Conservation (phyloP, 1,284 basidiomycete genomes). For the Ceratobasidium theobromae region DNA sequence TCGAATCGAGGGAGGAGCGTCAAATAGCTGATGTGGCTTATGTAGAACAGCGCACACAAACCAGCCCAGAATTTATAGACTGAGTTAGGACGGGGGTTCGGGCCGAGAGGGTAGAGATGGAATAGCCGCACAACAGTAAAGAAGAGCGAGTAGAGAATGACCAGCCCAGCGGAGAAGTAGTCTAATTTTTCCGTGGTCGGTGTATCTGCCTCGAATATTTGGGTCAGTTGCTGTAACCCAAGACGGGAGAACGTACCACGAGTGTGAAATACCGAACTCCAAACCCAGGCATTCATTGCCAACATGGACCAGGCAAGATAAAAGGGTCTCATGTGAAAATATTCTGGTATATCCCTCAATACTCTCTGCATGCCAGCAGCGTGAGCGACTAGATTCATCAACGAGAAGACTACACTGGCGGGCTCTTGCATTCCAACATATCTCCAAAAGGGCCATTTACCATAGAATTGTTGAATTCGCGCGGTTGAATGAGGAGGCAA, state of each 20-base stretch:
- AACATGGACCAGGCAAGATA: slow-evolving; percentile 70
- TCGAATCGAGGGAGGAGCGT: slow-evolving; percentile 79
- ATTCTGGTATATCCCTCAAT: slow-evolving; percentile 50
- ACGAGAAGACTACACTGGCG: slow-evolving; percentile 84
- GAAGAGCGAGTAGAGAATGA: slow-evolving; percentile 75
- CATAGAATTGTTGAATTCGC: slow-evolving; percentile 77
- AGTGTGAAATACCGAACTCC: slow-evolving; percentile 91
- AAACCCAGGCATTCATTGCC: slow-evolving; percentile 91
- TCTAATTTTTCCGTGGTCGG: slow-evolving; percentile 87
- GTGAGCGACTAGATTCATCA: slow-evolving; percentile 81
- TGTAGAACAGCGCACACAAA: slow-evolving; percentile 55
- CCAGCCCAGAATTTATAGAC: slow-evolving; percentile 46
- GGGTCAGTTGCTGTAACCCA: neutral
- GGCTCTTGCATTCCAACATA: slow-evolving; percentile 90
- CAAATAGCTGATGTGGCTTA: slow-evolving; percentile 78
- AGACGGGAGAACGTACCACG: slow-evolving; percentile 59
- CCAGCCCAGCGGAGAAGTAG: slow-evolving; percentile 91
- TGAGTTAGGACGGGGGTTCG: slow-evolving; percentile 25
- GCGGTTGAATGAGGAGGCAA: slow-evolving; percentile 13
- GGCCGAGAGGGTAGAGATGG: slow-evolving; percentile 60
- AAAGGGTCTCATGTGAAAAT: slow-evolving; percentile 70
- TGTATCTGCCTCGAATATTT: slow-evolving; percentile 56
- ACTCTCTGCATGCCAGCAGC: slow-evolving; percentile 57
- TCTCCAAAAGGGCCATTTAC: slow-evolving; percentile 96
- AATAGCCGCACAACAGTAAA: slow-evolving; percentile 75